These are phyloP conservation scores for Gorgonomyces haynaldii DNA, from an alignment of 192 early-diverging fungal species.

Conservation along the genomic window DNA sequence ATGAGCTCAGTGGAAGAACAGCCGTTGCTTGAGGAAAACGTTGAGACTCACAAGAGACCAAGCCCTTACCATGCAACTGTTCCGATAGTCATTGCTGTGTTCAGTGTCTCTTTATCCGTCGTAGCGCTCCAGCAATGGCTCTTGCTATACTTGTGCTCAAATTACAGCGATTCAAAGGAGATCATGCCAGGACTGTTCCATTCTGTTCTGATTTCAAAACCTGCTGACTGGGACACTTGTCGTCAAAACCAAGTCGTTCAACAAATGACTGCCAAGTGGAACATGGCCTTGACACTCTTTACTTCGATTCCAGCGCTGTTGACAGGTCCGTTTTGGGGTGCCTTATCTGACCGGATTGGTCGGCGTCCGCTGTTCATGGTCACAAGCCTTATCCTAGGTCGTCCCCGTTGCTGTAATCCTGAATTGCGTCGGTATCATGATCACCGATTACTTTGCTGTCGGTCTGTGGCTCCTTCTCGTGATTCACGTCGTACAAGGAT, in stretches of 20 bases:
- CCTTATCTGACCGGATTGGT: conserved; percentile 24
- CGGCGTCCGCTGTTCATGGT: conserved; percentile 22
- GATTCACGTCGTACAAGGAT: conserved; percentile 17
- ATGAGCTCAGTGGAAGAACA: no score
- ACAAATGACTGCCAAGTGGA: conserved; percentile 20
- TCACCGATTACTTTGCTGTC: conserved; percentile 13
- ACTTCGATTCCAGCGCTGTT: conserved; percentile 22
- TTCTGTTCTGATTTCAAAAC: neutral
- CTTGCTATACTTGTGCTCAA: conserved; percentile 14
- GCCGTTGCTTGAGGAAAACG: no score
- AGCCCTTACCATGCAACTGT: conserved; percentile 10
- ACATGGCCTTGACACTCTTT: conserved; percentile 18
- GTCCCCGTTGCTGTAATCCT: conserved; percentile 10
- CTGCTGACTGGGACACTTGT: conserved; percentile 9
- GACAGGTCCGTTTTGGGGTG: conserved; percentile 18
- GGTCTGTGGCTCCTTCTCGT: conserved; percentile 27
- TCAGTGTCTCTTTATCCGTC: conserved; percentile 6
- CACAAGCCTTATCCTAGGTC: no score
- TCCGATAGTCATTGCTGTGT: conserved; percentile 11
- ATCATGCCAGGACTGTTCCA: conserved; percentile 5
- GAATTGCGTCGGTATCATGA: conserved; percentile 14
- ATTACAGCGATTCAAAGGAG: neutral
- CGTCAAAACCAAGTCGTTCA: conserved; percentile 12
- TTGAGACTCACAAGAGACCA: no score
- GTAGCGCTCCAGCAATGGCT: conserved; percentile 20